These are phyloP conservation scores for Calonectria fujianensis DNA, from an alignment of 2,329 filamentous ascomycete species.

Conservation along the genomic window DNA sequence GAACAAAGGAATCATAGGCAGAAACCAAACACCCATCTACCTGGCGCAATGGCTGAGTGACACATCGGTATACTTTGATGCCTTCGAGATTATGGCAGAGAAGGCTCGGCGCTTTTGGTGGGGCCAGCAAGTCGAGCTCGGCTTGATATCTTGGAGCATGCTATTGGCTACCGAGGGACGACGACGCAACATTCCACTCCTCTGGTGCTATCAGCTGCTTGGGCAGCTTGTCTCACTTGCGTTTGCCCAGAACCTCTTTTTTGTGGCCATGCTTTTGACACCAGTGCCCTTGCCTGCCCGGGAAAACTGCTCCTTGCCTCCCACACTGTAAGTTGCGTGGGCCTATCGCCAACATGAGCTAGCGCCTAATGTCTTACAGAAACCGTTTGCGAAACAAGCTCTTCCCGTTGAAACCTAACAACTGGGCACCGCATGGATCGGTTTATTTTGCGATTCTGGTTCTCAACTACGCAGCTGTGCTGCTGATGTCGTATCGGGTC, in stretches of 20 bases:
- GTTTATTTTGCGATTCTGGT: conserved; percentile 60
- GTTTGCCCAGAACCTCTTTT: conserved; percentile 79
- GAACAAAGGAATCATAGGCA: conserved; percentile 60
- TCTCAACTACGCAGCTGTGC: conserved; percentile 60
- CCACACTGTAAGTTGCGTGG: conserved; percentile 54
- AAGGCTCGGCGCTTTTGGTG: conserved; percentile 76
- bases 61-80: conserved; percentile 70
- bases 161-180: conserved; percentile 76
- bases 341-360: conserved; percentile 26
- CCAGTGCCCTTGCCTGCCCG: conserved; percentile 66
- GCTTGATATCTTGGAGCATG: conserved; percentile 72
- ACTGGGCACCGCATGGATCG: conserved; percentile 64
- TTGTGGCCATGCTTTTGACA: conserved; percentile 74
- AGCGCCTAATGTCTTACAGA: conserved; percentile 39
- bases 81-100: conserved; percentile 73
- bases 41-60: conserved; percentile 73
- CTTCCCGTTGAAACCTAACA: conserved; percentile 64
- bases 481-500: conserved; percentile 63
- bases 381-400: conserved; percentile 55
- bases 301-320: conserved; percentile 52
- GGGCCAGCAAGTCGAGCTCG: conserved; percentile 76
- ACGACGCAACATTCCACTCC: conserved; percentile 72
- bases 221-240: conserved; percentile 76
- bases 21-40: conserved; percentile 57
- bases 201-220: conserved; percentile 75